A percentile compares a stretch with the other conserved stretches of the same genome.
Evolutionary conservation across 306 rosid species (phyloP).

Genomic region (Geum urbanum): DNA sequence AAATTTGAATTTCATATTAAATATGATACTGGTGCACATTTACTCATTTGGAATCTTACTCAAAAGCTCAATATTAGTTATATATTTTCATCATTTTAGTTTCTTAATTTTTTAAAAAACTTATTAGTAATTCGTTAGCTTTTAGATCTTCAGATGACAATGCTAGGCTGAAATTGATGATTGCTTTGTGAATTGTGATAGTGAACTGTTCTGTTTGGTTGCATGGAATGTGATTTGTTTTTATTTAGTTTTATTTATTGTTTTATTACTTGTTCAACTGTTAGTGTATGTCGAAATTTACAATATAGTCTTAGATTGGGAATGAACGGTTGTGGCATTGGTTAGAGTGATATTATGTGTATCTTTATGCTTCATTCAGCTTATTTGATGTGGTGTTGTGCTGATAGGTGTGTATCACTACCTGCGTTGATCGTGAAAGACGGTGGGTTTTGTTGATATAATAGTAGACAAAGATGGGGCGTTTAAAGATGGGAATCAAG

Average conservation of each 20-base stretch:
- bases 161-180: background rate
- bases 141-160: background rate
- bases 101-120: no score
- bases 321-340: background rate
- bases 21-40: background rate
- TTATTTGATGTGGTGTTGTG: conserved; percentile 5
- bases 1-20: background rate
- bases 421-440: conserved; percentile 5
- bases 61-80: background rate
- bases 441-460: conserved; percentile 20
- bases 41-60: background rate
- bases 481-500: conserved; percentile 74
- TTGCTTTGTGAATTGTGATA: background rate
- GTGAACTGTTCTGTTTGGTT: background rate
- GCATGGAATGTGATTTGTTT: background rate
- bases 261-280: background rate
- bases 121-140: background rate
- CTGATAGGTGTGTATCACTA: conserved; percentile 1
- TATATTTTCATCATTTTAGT: background rate
- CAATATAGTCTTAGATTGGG: background rate
- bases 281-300: background rate
- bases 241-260: background rate
- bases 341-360: background rate
- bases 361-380: background rate
- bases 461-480: conserved; percentile 51